Evolutionary conservation across 2,329 filamentous ascomycete genomes (phyloP), one percentile per base, ranked within the genome.

Genomic region (Neoscytalidium dimidiatum): DNA sequence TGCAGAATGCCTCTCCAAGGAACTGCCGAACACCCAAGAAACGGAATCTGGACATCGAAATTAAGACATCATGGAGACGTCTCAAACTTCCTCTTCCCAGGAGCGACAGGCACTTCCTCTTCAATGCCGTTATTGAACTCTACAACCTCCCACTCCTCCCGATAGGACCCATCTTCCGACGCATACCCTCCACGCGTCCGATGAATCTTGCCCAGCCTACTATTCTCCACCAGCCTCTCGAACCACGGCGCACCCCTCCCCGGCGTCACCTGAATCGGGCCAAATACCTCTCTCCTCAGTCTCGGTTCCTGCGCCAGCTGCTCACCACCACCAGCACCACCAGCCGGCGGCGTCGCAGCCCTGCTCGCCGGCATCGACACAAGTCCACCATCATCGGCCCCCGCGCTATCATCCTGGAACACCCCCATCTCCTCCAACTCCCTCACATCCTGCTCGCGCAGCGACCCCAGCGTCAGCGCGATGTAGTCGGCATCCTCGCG

Each of bases 91-190:
- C 77, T 71, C 68, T 78, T 78, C 57, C 63, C 69, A 1, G 72
- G 69, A 14, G 69, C 68, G 7, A 69, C 51, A 21, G 21, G 26
- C n/a, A 14, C 29, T 21, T 26, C 66, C 69, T 75, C 71, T 66
- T 78, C 69, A 66, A 81, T 70, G 66, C 77, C 70, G 17, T 75
- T 3, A 69, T 74, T 74, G 73, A 33, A 94, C 78, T 97, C 93
- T 43, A 89, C 83, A 68, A 97, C 84, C 77, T 96, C 92, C 91
- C 92, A 96, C 73, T 95, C 90, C 11, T 95, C 84, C 49, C 82
- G 86, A 41, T 88, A 85, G 29, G 81, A 83, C 17, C 89, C 89
- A 73, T 92, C 88, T n/a, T 79, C 78, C 58, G 85, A 88, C 35
- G 83, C 78, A 28, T 87, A 85, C 65, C 85, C 84, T 17, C 87